These are phyloP conservation scores for Kalmanozyma brasiliensis DNA, from an alignment of 1,284 basidiomycete genomes.

Conservation along the genomic window DNA sequence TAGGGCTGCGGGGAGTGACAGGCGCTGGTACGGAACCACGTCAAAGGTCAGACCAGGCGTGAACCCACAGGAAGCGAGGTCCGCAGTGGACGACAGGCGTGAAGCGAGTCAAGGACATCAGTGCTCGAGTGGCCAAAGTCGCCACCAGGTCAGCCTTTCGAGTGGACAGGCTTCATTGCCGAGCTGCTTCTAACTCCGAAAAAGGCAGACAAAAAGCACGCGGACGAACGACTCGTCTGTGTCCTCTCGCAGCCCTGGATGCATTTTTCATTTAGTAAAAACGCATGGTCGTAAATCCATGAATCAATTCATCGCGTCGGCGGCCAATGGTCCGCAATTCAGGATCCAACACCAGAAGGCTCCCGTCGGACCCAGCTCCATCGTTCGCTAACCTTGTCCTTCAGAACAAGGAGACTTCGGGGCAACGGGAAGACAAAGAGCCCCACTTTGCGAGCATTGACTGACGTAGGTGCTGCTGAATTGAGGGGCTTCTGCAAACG, in stretches of 20 bases:
- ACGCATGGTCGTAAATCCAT: conserved; percentile 26
- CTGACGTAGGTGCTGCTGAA: no score
- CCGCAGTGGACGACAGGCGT: no score
- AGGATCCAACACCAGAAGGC: background rate
- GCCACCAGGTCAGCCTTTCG: conserved; percentile 16
- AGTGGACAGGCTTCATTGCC: conserved; percentile 12
- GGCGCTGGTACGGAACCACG: no score
- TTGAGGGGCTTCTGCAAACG: no score
- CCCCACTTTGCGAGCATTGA: no score
- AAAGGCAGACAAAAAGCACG: conserved; percentile 4
- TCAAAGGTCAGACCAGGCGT: no score
- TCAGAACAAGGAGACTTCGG: no score
- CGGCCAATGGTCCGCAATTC: conserved; percentile 19
- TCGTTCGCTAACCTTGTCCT: no score
- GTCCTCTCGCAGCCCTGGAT: conserved; percentile 2
- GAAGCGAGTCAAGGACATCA: conserved; percentile 1
- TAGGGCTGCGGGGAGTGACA: no score
- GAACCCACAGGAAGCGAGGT: no score
- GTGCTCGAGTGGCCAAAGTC: conserved; percentile 8
- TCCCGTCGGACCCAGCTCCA: background rate
- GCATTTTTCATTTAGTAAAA: background rate
- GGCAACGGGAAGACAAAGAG: no score
- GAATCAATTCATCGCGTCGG: conserved; percentile 20
- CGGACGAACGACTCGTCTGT: conserved; percentile 5
- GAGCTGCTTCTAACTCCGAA: conserved; percentile 45